Base-by-base conservation (phyloP, 2,329 filamentous ascomycete genomes). In the Orbilia javanica region DNA sequence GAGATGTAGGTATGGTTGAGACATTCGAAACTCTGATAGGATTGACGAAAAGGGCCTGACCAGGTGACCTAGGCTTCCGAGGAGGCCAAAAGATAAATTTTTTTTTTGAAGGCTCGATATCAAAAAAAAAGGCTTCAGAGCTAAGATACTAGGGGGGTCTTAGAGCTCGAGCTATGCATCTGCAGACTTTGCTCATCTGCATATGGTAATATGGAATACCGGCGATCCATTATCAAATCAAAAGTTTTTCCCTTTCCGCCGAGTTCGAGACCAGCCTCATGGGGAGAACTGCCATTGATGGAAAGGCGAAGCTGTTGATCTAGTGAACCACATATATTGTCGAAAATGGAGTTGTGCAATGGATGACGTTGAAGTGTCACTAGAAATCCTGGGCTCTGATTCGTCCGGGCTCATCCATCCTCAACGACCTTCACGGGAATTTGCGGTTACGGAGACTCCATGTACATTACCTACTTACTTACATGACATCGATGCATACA, bases 281-380 rank as follows among this genome's bases (percentile, higher is more conserved):
- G 69, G 69, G 39, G 50, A 60, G 60, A 73, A 57, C 69, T 73
- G 50, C 60, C 69, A 48, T 66, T 66, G 60, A n/a, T 57, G 69
- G 69, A 65, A 73, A 55, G 60, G 60, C 48, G 60, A 73, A 60
- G 69, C 69, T 53, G 69, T 60, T 39, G 60, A 73, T 66, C 48
- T 18, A 25, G 60, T 50, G 20, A 73, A 60, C 60, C 69, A n/a
- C n/a, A n/a, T 64, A 42, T 55, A 34, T 20, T 22, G 11, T 60
- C 55, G 34, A 60, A 42, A 42, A 44, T 44, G 31, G 55, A n/a
- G 69, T 73, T 66, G 69, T 73, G 60, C 27, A 60, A 60, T 39
- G 25, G 62, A 53, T 73, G 69, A 64, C 57, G 44, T 63, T 52
- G 20, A 25, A 46, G 18, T 60, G 55, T 20, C 34, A 60, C 55